Evolutionary conservation across 164 flowering plant species (phyloP), one percentile per base, ranked within the genome.

Genomic region (Annona squamosa): DNA sequence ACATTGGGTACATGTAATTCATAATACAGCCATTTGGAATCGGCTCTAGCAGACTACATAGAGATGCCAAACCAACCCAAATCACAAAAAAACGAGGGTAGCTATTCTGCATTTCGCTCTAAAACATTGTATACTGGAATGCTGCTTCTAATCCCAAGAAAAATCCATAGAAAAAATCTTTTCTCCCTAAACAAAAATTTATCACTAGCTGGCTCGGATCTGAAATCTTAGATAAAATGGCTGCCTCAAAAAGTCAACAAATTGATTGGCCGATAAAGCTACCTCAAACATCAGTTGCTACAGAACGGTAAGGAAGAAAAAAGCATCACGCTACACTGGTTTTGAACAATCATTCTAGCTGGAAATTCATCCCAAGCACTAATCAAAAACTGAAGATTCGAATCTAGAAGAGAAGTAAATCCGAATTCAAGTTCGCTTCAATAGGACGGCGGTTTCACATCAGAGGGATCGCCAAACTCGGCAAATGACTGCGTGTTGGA

Each of bases 1-100:
- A 96, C 0, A 91, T 93, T 0, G 99, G 99, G 77, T 93, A 92
- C 98, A 96, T 96, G 74, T 96, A 96, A 0, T 98, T 96, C 99
- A 96, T 96, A 3, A 73, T 73, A 81, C 99, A 96, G 1, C 97
- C 97, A 82, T 90, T 91, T 0, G 89, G 79, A 62, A 88, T 75
- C 3, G 98, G 97, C 69, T 80, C 90, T 47, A 90, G 47, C 78
- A 95, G 75, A 13, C 84, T 87, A 69, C 84, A 90, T 10, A 91
- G 45, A 48, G 89, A 91, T 10, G 83, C 83, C 19, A 91, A 66
- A 17, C 84, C 83, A 63, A 89, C 75, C 81, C 88, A 83, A 47
- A 86, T 17, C 12, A 84, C 62, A 9, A 85, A 0, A 81, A 13
- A 12, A 92, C 82, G 65, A 90, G 63, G 9, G 65, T 9, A 9